Percentiles rank a stretch among this genome's conserved stretches.
These are phyloP conservation scores for Dryas octopetala DNA, from an alignment of 306 rosid species.

Conservation along the genomic window DNA sequence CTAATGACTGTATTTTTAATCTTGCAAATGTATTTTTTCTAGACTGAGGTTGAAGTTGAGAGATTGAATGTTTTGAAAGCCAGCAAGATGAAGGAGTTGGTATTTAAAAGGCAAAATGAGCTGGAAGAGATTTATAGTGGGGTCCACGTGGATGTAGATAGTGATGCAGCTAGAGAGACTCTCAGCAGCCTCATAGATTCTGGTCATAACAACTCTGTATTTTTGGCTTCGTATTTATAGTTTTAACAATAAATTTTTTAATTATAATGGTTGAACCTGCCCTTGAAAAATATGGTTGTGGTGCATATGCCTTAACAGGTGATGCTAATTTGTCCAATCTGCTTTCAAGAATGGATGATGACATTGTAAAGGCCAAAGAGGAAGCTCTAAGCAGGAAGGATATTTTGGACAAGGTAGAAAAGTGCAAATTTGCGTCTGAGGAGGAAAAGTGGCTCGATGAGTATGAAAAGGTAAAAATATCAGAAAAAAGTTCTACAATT, in stretches of 20 bases:
- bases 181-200: conserved; percentile 69
- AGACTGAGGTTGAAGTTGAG: conserved; percentile 70
- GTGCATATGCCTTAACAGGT: conserved; percentile 48
- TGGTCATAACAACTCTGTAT: conserved; percentile 40
- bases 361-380: conserved; percentile 74
- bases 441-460: conserved; percentile 98
- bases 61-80: conserved; percentile 70
- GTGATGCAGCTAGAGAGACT: conserved; percentile 61
- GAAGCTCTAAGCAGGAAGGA: conserved; percentile 88
- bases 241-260: background rate
- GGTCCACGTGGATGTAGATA: conserved; percentile 81
- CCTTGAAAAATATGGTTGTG: background rate
- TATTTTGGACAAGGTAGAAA: conserved; percentile 84
- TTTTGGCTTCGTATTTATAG: background rate
- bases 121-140: conserved; percentile 80
- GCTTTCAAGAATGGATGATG: conserved; percentile 86
- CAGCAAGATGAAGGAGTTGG: conserved; percentile 78
- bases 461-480: conserved; percentile 73
- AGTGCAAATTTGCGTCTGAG: conserved; percentile 78
- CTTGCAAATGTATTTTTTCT: conserved; percentile 9
- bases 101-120: conserved; percentile 79
- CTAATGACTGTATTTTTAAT: conserved; percentile 16
- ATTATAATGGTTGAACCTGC: background rate
- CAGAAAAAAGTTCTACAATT: background rate
- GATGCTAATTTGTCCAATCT: conserved; percentile 53